phyloP scores from a whole-genome alignment of 768 basidiomycete species.

The Hortiboletus flavorubellus region DNA sequence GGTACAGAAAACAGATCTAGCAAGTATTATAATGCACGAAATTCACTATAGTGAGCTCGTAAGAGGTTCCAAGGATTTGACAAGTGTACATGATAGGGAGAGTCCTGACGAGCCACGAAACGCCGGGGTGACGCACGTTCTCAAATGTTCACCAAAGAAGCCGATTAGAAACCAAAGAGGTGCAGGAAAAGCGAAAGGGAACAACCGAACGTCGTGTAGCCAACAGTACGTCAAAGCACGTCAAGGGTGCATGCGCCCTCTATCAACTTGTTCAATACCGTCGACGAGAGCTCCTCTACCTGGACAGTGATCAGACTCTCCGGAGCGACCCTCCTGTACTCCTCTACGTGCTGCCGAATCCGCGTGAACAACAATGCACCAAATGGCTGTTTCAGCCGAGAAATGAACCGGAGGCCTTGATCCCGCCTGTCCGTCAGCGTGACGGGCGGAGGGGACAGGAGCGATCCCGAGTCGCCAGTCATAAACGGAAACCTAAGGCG shows the following conservation, averaged over 20 bases:
- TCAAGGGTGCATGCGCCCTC: not conserved
- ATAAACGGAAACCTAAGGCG: not conserved
- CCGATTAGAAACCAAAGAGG: too few species aligned
- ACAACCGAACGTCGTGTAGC: too few species aligned
- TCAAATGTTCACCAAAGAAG: too few species aligned
- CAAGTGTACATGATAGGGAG: too few species aligned
- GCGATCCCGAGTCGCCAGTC: not conserved
- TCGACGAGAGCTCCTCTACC: constrained; percentile 1
- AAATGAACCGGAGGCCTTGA: not conserved
- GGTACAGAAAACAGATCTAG: too few species aligned
- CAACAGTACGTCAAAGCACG: not conserved
- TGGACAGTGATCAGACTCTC: constrained; percentile 6
- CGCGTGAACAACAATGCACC: not conserved
- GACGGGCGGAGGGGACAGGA: not conserved
- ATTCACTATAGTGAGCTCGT: too few species aligned
- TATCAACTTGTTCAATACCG: constrained; percentile 1
- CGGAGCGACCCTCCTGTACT: constrained; percentile 9
- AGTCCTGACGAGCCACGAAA: too few species aligned
- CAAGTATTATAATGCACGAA: too few species aligned
- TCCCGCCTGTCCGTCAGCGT: not conserved
- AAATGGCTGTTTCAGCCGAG: not conserved
- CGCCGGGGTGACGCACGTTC: too few species aligned
- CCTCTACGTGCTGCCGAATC: not conserved
- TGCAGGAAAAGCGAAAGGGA: too few species aligned
- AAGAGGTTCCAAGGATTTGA: too few species aligned